Evolutionary conservation across 2,329 filamentous ascomycete species (phyloP), one percentile per base, ranked within the genome.

Genomic region (Trichophaea hybrida): DNA sequence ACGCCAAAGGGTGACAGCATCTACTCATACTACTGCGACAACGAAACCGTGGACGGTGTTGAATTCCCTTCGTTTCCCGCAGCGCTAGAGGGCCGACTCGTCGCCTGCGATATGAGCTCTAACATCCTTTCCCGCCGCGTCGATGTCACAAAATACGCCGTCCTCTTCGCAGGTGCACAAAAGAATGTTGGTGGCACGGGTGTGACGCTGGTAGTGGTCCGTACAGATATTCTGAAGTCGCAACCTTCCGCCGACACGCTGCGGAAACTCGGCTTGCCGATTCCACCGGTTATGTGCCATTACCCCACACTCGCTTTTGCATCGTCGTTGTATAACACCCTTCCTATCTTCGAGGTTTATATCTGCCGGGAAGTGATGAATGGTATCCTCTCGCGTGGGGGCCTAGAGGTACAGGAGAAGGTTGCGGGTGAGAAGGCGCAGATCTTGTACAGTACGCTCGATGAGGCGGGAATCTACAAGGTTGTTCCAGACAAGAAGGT

Each of bases 271-370:
- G 82, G 80, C 17, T 75, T 94, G n/a, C 82, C 86, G 1, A 80
- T 93, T 44, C 82, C 84, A 0, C 89, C 91, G 1, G 80, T 87
- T 15, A 80, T 96, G 48, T 75, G 97, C 52, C 81, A 87, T 65
- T 97, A 91, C 70, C 84, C 88, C 63, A 88, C 81, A 0, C 85
- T 93, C 66, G 84, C 86, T 44, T 94, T 94, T 77, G 94, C 94
- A 75, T 93, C 94, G 75, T 93, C 86, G 67, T 78, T 97, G 33
- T 97, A 97, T 76, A 97, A 97, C 74, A 97, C 91, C 0, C 76
- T 97, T 8, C 90, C 88, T 69, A 94, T 97, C 69, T 95, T 97
- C 69, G 90, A 91, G 71, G 86, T 96, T 40, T 97, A 85, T 75
- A 81, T 96, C 57, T 87, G 88, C 13, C 89, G 89, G n/a, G 82